phyloP scores from a whole-genome alignment of 108 stramenopile species.

The Hondaea fermentalgiana region DNA sequence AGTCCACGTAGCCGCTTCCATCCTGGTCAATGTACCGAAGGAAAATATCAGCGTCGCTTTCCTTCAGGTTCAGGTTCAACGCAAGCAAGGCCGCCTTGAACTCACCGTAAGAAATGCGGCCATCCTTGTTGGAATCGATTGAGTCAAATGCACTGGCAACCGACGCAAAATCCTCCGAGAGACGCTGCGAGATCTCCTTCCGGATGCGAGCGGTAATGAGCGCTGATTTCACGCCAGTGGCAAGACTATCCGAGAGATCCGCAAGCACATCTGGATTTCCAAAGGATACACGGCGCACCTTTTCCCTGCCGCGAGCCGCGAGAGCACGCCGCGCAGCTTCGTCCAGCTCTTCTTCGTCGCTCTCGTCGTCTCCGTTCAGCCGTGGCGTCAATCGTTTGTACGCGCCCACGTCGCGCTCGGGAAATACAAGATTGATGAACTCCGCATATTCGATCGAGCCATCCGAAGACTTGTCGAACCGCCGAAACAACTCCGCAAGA shows the following conservation, averaged over 20 bases:
- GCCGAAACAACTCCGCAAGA: not conserved
- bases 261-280: not conserved
- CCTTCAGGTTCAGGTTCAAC: not conserved
- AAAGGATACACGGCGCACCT: not conserved
- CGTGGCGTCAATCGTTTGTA: not conserved
- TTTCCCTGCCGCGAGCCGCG: not conserved
- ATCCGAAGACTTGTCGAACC: not conserved
- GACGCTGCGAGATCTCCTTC: not conserved
- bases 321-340: not conserved
- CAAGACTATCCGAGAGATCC: not conserved
- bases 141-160: not conserved
- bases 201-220: not conserved
- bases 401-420: not conserved
- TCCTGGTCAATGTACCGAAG: slow-evolving; percentile 9
- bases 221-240: not conserved
- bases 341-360: not conserved
- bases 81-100: not conserved
- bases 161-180: not conserved
- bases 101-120: not conserved
- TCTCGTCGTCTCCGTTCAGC: not conserved
- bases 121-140: not conserved
- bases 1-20: slow-evolving; percentile 4
- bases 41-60: not conserved
- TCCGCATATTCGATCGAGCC: not conserved
- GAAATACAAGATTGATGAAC: slow-evolving; percentile 1